These are phyloP conservation scores for Penicillium samsonianum DNA, from an alignment of 495 filamentous ascomycete genomes.

Conservation along the genomic window DNA sequence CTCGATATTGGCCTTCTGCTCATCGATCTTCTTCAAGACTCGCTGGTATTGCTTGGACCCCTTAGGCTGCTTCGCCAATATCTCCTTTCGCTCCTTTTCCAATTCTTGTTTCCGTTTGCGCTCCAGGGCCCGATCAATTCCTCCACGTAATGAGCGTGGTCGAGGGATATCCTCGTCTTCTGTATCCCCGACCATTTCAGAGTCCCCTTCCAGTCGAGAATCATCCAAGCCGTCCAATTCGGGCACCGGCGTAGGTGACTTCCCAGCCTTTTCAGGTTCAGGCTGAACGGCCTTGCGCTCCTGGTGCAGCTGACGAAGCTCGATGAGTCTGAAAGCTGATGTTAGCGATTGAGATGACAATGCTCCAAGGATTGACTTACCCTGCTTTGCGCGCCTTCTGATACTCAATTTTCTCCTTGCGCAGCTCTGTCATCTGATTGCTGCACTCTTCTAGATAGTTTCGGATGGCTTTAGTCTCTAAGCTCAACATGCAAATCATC, in stretches of 20 bases:
- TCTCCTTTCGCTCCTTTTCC: conserved; percentile 76
- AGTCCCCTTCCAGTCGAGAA: conserved; percentile 63
- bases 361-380: conserved; percentile 58
- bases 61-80: conserved; percentile 80
- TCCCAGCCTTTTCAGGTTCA: conserved; percentile 48
- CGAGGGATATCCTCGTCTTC: conserved; percentile 62
- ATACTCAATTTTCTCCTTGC: conserved; percentile 93
- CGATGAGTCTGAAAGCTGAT: conserved; percentile 63
- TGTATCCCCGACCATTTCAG: conserved; percentile 53
- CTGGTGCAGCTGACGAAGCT: conserved; percentile 78
- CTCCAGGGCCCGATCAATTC: conserved; percentile 73
- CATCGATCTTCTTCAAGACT: conserved; percentile 82
- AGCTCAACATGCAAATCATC: conserved; percentile 82
- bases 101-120: conserved; percentile 82
- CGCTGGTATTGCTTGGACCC: conserved; percentile 86
- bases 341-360: conserved; percentile 17
- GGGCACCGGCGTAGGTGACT: conserved; percentile 64
- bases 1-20: conserved; percentile 74
- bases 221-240: conserved; percentile 58
- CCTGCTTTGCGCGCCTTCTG: conserved; percentile 78
- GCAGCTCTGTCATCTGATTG: conserved; percentile 85
- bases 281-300: conserved; percentile 85
- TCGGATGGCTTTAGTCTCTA: conserved; percentile 80
- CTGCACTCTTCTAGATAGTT: conserved; percentile 88
- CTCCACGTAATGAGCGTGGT: conserved; percentile 75